Evolutionary conservation across 2,329 filamentous ascomycete species (phyloP).

Genomic region (Sporothrix sp.): DNA sequence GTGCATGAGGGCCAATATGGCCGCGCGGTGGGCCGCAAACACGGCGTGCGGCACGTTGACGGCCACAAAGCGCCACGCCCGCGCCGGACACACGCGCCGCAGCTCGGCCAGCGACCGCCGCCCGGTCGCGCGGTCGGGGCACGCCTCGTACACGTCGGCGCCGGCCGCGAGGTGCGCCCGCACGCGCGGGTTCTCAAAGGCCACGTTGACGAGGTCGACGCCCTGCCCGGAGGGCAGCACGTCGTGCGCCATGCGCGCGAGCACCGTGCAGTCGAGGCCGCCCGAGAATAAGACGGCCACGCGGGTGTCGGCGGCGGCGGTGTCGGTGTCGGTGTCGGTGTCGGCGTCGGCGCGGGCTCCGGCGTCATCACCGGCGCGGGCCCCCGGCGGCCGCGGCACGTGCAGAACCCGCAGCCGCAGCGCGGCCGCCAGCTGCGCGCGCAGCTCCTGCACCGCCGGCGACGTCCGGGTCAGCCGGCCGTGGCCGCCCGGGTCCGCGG

Average conservation of each 20-base stretch:
- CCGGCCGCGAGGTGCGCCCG: slow-evolving; percentile 40
- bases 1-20: slow-evolving; percentile 68
- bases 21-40: slow-evolving; percentile 55
- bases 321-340: not conserved
- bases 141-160: slow-evolving; percentile 59
- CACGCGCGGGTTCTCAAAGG: slow-evolving; percentile 85
- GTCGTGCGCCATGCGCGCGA: slow-evolving; percentile 73
- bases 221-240: slow-evolving; percentile 56
- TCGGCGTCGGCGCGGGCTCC: not conserved
- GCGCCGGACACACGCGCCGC: slow-evolving; percentile 52
- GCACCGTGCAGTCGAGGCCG: slow-evolving; percentile 81
- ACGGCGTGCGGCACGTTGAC: slow-evolving; percentile 74
- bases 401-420: slow-evolving; percentile 54
- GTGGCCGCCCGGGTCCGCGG: slow-evolving; percentile 20
- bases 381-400: slow-evolving; percentile 45
- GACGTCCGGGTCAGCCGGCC: slow-evolving; percentile 31
- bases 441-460: slow-evolving; percentile 43
- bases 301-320: slow-evolving; percentile 36
- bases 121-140: slow-evolving; percentile 83
- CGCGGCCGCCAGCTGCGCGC: slow-evolving; percentile 47
- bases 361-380: not conserved
- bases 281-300: slow-evolving; percentile 87
- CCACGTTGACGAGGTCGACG: slow-evolving; percentile 88
- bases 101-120: slow-evolving; percentile 70
- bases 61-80: slow-evolving; percentile 74